A percentile compares a stretch with the other conserved stretches of the same genome.
These are phyloP conservation scores for Chimonanthus salicifolius DNA, from an alignment of 164 flowering plant species.

Conservation along the genomic window DNA sequence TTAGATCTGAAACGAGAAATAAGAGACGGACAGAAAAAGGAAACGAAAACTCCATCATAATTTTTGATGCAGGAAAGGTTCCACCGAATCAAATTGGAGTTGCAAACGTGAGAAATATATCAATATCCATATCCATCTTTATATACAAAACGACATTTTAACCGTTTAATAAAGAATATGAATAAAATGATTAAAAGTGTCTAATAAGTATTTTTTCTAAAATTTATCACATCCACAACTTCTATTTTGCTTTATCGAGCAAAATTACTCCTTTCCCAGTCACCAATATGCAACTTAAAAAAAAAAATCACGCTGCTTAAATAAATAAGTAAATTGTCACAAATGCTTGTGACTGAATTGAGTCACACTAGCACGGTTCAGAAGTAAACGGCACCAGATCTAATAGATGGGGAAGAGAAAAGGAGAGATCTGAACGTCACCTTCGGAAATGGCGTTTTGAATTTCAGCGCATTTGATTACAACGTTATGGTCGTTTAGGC, in stretches of 20 bases:
- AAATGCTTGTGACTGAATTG: neutral
- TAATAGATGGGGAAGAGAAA: slow-evolving; percentile 2
- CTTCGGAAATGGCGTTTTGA: slow-evolving; percentile 65
- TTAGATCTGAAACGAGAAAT: neutral
- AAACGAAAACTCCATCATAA: too few species aligned
- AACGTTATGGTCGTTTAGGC: slow-evolving; percentile 54
- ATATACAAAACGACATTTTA: too few species aligned
- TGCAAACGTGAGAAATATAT: too few species aligned
- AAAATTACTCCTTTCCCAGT: neutral
- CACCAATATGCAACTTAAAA: neutral
- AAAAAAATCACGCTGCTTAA: neutral
- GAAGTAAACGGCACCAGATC: neutral
- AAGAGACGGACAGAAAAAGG: too few species aligned
- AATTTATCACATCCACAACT: too few species aligned
- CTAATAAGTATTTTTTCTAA: too few species aligned
- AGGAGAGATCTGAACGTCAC: slow-evolving; percentile 19
- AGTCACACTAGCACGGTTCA: neutral
- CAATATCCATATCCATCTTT: too few species aligned
- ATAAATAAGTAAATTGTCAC: neutral
- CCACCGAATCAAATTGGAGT: too few species aligned
- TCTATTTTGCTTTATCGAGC: too few species aligned
- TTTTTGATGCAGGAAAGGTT: too few species aligned
- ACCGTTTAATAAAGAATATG: too few species aligned
- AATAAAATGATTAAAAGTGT: too few species aligned
- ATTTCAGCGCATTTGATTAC: slow-evolving; percentile 64